Conservation (phyloP, 805 yeast species). For the Ogataea thermomethanolica region DNA sequence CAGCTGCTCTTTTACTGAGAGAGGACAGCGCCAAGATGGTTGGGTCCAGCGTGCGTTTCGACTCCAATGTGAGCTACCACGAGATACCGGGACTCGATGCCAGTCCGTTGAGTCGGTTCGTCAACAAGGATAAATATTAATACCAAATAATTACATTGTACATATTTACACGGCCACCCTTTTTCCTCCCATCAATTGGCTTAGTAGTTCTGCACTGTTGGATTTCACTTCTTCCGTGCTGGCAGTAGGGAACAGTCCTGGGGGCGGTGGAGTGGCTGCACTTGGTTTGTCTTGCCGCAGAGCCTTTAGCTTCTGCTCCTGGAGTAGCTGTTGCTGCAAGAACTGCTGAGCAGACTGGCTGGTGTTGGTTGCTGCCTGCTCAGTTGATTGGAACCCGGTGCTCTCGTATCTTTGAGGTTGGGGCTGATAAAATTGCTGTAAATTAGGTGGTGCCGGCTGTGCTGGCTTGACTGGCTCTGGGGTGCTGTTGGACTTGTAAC, state of each 20-base stretch:
- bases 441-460: slow-evolving; percentile 30
- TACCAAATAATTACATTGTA: slow-evolving; percentile 7
- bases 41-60: slow-evolving; percentile 28
- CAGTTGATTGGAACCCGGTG: slow-evolving; percentile 18
- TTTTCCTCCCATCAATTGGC: slow-evolving; percentile 81
- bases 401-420: slow-evolving; percentile 27
- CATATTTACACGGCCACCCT: slow-evolving; percentile 22
- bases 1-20: slow-evolving; percentile 9
- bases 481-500: slow-evolving; percentile 20
- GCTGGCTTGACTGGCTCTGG: slow-evolving; percentile 10
- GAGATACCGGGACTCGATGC: slow-evolving; percentile 17
- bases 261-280: slow-evolving; percentile 67
- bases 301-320: slow-evolving; percentile 29
- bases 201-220: slow-evolving; percentile 63
- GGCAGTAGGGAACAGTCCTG: slow-evolving; percentile 50
- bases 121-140: slow-evolving; percentile 19
- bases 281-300: slow-evolving; percentile 23
- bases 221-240: slow-evolving; percentile 15
- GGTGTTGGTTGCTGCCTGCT: slow-evolving; percentile 15
- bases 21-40: slow-evolving; percentile 10
- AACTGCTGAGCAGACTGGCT: slow-evolving; percentile 30
- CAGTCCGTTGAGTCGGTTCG: slow-evolving; percentile 22
- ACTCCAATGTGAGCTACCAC: slow-evolving; percentile 31
- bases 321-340: slow-evolving; percentile 29
- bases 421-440: slow-evolving; percentile 32